These are phyloP conservation scores for Inonotus hispidus DNA, from an alignment of 1,284 basidiomycete genomes.

Conservation along the genomic window DNA sequence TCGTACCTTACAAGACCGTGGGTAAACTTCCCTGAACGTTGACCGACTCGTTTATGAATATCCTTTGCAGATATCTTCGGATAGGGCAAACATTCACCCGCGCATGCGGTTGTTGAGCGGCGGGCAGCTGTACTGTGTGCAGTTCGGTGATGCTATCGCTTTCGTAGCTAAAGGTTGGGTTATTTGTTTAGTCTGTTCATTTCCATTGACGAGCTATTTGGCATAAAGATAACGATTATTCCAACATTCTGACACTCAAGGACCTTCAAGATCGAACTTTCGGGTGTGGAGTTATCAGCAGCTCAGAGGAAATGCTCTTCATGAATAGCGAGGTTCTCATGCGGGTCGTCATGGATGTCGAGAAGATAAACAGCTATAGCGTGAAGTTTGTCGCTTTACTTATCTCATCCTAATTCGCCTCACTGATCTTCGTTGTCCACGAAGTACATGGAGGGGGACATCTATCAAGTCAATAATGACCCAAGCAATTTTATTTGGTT, in stretches of 20 bases:
- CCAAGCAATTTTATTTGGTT: slow-evolving; percentile 81
- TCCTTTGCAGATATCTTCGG: slow-evolving; percentile 48
- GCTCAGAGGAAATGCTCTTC: slow-evolving; percentile 50
- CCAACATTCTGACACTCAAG: slow-evolving; percentile 68
- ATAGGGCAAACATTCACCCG: slow-evolving; percentile 64
- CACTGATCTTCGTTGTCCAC: slow-evolving; percentile 18
- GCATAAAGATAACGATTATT: slow-evolving; percentile 57
- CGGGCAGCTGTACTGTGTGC: slow-evolving; percentile 53
- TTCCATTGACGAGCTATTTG: not conserved
- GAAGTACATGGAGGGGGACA: slow-evolving; percentile 55
- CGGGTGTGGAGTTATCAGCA: slow-evolving; percentile 54
- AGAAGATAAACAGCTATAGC: slow-evolving; percentile 53
- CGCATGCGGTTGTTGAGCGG: slow-evolving; percentile 53
- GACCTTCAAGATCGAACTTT: slow-evolving; percentile 61
- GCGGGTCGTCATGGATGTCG: slow-evolving; percentile 55
- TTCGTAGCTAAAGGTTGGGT: slow-evolving; percentile 57
- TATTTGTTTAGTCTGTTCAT: not conserved
- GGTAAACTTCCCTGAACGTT: slow-evolving; percentile 23
- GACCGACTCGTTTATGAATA: not conserved
- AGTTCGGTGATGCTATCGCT: slow-evolving; percentile 75
- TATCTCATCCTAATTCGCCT: not conserved
- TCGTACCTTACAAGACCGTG: slow-evolving; percentile 73
- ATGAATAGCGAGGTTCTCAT: slow-evolving; percentile 65
- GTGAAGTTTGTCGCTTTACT: slow-evolving; percentile 41
- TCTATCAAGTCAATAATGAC: slow-evolving; percentile 82